Conservation (phyloP, 139 green algal species). For the Tetradesmus lagerheimii region DNA sequence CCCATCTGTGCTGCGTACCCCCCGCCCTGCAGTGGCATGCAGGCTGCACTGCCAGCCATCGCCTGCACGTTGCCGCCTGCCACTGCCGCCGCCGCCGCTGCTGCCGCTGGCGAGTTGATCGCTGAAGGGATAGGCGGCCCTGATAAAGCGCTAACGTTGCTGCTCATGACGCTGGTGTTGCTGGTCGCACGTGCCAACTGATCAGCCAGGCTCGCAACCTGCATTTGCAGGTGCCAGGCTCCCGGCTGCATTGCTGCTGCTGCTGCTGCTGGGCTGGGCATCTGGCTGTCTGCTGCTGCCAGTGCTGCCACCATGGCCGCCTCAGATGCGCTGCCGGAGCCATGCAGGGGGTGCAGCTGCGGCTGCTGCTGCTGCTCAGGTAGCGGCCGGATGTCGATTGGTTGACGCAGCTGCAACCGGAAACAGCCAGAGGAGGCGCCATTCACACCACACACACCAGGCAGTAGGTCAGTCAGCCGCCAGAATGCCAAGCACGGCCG, state of each 20-base stretch:
- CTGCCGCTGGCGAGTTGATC: neutral
- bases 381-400: neutral
- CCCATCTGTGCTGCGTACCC: neutral
- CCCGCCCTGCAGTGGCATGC: neutral
- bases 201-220: neutral
- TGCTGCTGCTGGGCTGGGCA: neutral
- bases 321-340: neutral
- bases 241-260: neutral
- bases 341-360: neutral
- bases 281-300: neutral
- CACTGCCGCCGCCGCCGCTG: neutral
- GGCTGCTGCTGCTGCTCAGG: constrained; percentile 15
- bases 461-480: no score
- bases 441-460: neutral
- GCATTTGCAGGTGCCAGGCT: neutral
- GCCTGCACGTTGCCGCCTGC: neutral
- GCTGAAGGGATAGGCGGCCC: neutral
- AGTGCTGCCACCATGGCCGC: neutral
- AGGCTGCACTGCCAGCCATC: neutral
- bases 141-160: neutral
- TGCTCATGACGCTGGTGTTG: neutral
- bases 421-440: neutral
- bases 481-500: no score
- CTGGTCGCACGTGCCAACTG: neutral
- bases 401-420: neutral